A percentile compares a stretch with the other conserved stretches of the same genome.
Evolutionary conservation across 2,329 filamentous ascomycete species (phyloP).

Genomic region (Reticulascus tulasneorum): DNA sequence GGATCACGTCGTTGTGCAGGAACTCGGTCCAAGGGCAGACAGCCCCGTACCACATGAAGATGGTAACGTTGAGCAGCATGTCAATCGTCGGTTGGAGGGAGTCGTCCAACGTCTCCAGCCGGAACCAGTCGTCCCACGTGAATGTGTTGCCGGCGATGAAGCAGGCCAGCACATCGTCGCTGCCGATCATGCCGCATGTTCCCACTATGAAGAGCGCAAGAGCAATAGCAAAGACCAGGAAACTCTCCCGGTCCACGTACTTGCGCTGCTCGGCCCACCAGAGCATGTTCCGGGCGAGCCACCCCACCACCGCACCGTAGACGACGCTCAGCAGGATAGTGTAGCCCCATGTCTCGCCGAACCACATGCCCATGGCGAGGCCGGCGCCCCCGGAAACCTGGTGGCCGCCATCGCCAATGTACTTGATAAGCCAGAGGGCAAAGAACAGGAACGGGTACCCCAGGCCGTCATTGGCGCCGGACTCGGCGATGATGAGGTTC

Average conservation of each 20-base stretch:
- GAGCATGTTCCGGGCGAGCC: slow-evolving; percentile 75
- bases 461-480: slow-evolving; percentile 83
- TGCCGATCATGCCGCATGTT: slow-evolving; percentile 82
- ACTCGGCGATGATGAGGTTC: slow-evolving; percentile 76
- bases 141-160: slow-evolving; percentile 91
- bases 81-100: slow-evolving; percentile 92
- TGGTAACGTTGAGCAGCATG: slow-evolving; percentile 83
- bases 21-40: slow-evolving; percentile 79
- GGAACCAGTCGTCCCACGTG: slow-evolving; percentile 93
- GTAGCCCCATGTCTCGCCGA: slow-evolving; percentile 81
- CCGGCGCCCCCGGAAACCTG: slow-evolving; percentile 55
- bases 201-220: slow-evolving; percentile 83
- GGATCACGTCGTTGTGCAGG: slow-evolving; percentile 60
- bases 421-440: slow-evolving; percentile 79
- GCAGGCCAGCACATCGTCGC: slow-evolving; percentile 85
- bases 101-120: slow-evolving; percentile 82
- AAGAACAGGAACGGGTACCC: slow-evolving; percentile 88
- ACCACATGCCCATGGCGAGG: slow-evolving; percentile 74
- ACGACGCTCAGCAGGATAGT: slow-evolving; percentile 72
- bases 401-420: slow-evolving; percentile 54
- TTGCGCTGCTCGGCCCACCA: slow-evolving; percentile 79
- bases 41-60: slow-evolving; percentile 91
- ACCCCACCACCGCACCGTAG: slow-evolving; percentile 76
- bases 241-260: slow-evolving; percentile 83
- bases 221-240: slow-evolving; percentile 80